Percentiles rank a stretch among this genome's conserved stretches.
Evolutionary conservation across 257 asterid species (phyloP).

Genomic region (Linaria vulgaris): DNA sequence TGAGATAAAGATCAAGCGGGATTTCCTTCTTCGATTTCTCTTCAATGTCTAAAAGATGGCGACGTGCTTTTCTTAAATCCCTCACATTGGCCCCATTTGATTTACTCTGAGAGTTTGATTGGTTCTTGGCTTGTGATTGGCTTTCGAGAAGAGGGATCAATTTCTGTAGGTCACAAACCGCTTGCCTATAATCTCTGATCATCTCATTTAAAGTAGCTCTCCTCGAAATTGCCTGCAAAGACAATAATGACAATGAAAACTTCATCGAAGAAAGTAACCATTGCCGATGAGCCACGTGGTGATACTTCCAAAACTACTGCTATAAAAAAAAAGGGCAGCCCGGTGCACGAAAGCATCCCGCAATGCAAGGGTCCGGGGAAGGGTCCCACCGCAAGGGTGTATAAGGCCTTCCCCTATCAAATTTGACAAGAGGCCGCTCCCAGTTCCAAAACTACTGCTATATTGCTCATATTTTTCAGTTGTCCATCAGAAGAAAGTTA

Average conservation of each 20-base stretch:
- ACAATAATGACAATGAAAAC: slow-evolving; percentile 16
- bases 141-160: slow-evolving; percentile 64
- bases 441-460: no score
- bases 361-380: no score
- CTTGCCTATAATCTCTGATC: slow-evolving; percentile 87
- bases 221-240: slow-evolving; percentile 81
- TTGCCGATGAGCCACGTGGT: not conserved
- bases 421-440: no score
- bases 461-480: no score
- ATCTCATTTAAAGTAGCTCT: slow-evolving; percentile 86
- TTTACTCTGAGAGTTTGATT: slow-evolving; percentile 35
- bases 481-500: no score
- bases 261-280: slow-evolving; percentile 3
- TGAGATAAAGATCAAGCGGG: slow-evolving; percentile 73
- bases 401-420: no score
- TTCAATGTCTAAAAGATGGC: slow-evolving; percentile 56
- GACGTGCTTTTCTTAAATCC: slow-evolving; percentile 66
- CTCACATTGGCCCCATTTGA: slow-evolving; percentile 52
- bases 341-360: no score
- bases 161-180: slow-evolving; percentile 64
- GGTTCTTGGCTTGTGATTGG: slow-evolving; percentile 45
- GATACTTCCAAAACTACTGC: not conserved
- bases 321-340: no score
- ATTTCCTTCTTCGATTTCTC: slow-evolving; percentile 62
- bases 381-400: no score